These are phyloP conservation scores for Xylaria sp. DNA, from an alignment of 2,329 filamentous ascomycete genomes.

Conservation along the genomic window DNA sequence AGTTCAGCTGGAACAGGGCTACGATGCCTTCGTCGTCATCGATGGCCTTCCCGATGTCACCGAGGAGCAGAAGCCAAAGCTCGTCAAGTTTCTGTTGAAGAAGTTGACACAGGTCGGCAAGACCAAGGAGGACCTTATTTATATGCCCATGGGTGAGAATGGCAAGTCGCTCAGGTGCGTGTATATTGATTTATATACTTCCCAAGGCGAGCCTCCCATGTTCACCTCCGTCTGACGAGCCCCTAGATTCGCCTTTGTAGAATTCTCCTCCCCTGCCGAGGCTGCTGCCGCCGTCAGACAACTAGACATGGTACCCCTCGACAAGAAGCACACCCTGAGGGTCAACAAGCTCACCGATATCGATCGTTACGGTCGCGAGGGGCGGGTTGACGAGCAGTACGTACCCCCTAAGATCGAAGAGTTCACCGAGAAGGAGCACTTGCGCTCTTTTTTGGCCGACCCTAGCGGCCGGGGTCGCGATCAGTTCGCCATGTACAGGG, in stretches of 20 bases:
- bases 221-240: constrained; percentile 7
- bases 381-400: constrained; percentile 92
- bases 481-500: constrained; percentile 94
- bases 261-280: constrained; percentile 91
- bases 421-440: constrained; percentile 92
- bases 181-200: constrained; percentile 62
- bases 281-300: constrained; percentile 89
- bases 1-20: constrained; percentile 93
- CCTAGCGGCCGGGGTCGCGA: constrained; percentile 82
- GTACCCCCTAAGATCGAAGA: constrained; percentile 81
- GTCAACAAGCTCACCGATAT: constrained; percentile 99
- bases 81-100: constrained; percentile 94
- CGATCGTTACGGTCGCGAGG: constrained; percentile 94
- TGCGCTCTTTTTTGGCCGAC: constrained; percentile 93
- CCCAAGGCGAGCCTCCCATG: not conserved
- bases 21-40: constrained; percentile 95
- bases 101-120: constrained; percentile 89
- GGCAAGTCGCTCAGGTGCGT: constrained; percentile 84
- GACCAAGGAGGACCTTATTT: constrained; percentile 85
- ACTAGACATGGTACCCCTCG: constrained; percentile 85
- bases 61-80: constrained; percentile 90
- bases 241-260: constrained; percentile 90
- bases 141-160: constrained; percentile 92
- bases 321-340: constrained; percentile 94
- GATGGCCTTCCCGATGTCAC: constrained; percentile 91